phyloP scores from a whole-genome alignment of 768 basidiomycete genomes.

The Podaxis sp. region DNA sequence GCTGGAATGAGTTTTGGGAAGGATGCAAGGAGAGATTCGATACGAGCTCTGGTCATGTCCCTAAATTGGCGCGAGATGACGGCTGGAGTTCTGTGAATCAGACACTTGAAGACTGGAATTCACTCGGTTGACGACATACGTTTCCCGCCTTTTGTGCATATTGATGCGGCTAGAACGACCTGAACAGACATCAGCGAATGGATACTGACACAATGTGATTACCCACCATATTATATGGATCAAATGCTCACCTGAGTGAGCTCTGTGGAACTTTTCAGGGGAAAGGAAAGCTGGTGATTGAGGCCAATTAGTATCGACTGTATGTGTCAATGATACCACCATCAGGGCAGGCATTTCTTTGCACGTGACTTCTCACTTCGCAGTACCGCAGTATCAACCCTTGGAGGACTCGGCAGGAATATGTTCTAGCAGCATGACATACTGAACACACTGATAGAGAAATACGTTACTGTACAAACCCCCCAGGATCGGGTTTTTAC shows the following conservation, averaged over 20 bases:
- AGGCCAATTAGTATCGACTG: constrained; percentile 3
- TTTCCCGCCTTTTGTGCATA: constrained; percentile 94
- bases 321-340: constrained; percentile 9
- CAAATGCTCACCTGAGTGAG: background rate
- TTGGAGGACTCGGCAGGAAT: too few relatives aligned
- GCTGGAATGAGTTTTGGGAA: constrained; percentile 97
- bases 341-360: constrained; percentile 10
- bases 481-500: too few relatives aligned
- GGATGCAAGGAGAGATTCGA: constrained; percentile 93
- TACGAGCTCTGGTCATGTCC: constrained; percentile 85
- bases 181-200: constrained; percentile 21
- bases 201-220: background rate
- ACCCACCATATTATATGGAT: background rate
- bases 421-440: too few relatives aligned
- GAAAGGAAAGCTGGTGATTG: background rate
- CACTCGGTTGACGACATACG: constrained; percentile 40
- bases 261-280: background rate
- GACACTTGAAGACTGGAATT: background rate
- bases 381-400: too few relatives aligned
- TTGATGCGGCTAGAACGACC: constrained; percentile 92
- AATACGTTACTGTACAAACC: too few relatives aligned
- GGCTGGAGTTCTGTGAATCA: constrained; percentile 42
- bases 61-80: constrained; percentile 96
- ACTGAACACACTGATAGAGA: too few relatives aligned
- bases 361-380: background rate